Evolutionary conservation across 305 asterid genomes (phyloP), one percentile per base, ranked within the genome.

Genomic region (Euphrasia arctica): DNA sequence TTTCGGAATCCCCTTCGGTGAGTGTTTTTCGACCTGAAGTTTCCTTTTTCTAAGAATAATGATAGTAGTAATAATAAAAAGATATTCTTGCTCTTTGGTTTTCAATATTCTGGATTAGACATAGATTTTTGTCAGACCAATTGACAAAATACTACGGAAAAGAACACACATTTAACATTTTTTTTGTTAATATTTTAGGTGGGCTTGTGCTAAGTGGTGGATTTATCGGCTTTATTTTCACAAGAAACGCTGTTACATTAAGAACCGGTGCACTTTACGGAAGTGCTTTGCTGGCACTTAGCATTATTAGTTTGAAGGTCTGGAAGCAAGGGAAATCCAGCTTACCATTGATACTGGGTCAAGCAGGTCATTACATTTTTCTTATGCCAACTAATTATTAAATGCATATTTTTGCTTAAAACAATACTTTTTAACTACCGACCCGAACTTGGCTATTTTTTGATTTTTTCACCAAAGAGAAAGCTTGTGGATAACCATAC

Each of bases 1-100:
- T 78, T 76, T 92, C 52, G 97, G 97, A 61, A 92, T 92, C 66
- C 98, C 98, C 63, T 92, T 82, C 52, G 98, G 97, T 87, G 68
- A 80, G 90, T 79, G 51, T 50, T 48, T 71, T 9, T 43, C 57
- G 36, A 67, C 58, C 25, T 41, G 28, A 22, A 66, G 42, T 63
- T 49, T 36, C 45, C 13, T 9, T 60, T 48, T 39, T 70, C 54
- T 60, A 7, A 55, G 31, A 10, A 27, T 52, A 31, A 27, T 58
- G 15, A 10, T 8, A 42, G 31, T 29, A 43, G 54, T 13, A n/a
- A 3, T 49, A 49, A 12, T 12, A 12, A 50, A 4, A n/a, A 12
- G 0, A n/a, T 50, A 4, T 0, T 50, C 27, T 63, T 22, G 39
- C 49, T 36, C 61, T 61, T 54, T 31, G 39, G 60, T 54, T 64